Evolutionary conservation across 225 moss, liverwort and hornwort genomes (phyloP), one percentile per base, ranked within the genome.

Genomic region (Straminergon stramineum): DNA sequence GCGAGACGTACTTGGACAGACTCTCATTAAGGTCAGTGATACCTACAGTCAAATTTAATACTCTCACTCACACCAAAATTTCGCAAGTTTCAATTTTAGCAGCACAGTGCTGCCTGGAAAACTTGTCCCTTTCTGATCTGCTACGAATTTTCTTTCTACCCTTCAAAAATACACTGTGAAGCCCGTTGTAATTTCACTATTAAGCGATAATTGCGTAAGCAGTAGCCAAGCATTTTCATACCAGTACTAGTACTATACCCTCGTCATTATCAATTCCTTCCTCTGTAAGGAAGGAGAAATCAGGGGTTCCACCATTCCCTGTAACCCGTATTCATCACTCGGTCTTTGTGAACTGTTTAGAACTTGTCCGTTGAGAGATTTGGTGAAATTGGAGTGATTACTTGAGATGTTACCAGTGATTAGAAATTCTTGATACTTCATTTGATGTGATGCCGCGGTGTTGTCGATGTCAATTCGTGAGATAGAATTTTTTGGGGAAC

Each of bases 1-100:
- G 98, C 8, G 98, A 98, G 45, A 98, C 98, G 2, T 98, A 98
- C 85, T 86, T 98, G 88, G 98, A 98, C 90, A 92, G 98, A 28
- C 95, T 98, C 39, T 97, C 98, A 48, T 90, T 98, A 28, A 93
- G 98, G 96, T 89, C 53, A 58, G 80, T 91, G 84, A 41, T 9
- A n/a, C 17, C 2, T 10, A 6, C 19, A 5, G 28, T 4, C n/a
- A 43, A 66, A 80, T 16, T 53, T 31, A 34, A 68, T 22, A 6
- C 18, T 78, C 9, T 21, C 43, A 27, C 65, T 24, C 51, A 73
- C n/a, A 62, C 31, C 55, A 26, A 52, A 15, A 21, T 70, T 58
- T 52, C 18, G 28, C n/a, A 64, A 64, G 27, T 6, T 35, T 11
- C 28, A 57, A 20, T 57, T 34, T 58, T 23, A 55, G 15, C 57